Percentiles rank a stretch among this genome's conserved stretches.
Evolutionary conservation across 129 eudicot species (phyloP).

Genomic region (Saposhnikovia divaricata): DNA sequence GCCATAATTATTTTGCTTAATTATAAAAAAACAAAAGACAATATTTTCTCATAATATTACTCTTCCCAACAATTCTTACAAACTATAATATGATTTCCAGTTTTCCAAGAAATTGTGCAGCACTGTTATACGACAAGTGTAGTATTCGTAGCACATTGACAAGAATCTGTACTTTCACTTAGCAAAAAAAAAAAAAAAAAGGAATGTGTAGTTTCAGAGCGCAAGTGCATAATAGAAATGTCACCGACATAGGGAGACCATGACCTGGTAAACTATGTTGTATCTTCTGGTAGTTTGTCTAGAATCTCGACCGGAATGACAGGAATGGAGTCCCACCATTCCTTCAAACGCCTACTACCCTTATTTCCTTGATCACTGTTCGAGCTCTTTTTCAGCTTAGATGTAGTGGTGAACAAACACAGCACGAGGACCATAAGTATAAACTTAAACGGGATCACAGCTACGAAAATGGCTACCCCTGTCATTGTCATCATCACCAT

Average conservation of each 20-base stretch:
- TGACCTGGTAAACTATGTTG: not conserved
- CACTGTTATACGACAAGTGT: no score
- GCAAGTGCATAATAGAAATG: no score
- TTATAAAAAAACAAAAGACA: no score
- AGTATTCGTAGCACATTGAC: no score
- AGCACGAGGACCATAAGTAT: constrained; percentile 41
- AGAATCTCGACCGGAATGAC: constrained; percentile 57
- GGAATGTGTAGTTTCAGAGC: no score
- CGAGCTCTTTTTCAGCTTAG: constrained; percentile 33
- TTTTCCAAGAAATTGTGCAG: no score
- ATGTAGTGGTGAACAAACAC: constrained; percentile 32
- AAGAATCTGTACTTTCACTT: no score
- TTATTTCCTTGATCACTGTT: constrained; percentile 47
- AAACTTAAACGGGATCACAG: constrained; percentile 56
- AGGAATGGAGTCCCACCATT: constrained; percentile 98
- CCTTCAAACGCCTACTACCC: constrained; percentile 57
- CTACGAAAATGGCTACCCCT: constrained; percentile 37
- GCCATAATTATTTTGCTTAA: no score
- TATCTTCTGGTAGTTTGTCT: constrained; percentile 25
- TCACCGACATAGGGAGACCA: not conserved
- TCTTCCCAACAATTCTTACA: no score
- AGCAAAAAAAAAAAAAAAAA: no score
- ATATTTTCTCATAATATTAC: no score
- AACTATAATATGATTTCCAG: no score
- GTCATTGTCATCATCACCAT: constrained; percentile 38